Evolutionary conservation across 2,329 filamentous ascomycete species (phyloP), one percentile per base, ranked within the genome.

Genomic region (Aspergillus eucalypticola): DNA sequence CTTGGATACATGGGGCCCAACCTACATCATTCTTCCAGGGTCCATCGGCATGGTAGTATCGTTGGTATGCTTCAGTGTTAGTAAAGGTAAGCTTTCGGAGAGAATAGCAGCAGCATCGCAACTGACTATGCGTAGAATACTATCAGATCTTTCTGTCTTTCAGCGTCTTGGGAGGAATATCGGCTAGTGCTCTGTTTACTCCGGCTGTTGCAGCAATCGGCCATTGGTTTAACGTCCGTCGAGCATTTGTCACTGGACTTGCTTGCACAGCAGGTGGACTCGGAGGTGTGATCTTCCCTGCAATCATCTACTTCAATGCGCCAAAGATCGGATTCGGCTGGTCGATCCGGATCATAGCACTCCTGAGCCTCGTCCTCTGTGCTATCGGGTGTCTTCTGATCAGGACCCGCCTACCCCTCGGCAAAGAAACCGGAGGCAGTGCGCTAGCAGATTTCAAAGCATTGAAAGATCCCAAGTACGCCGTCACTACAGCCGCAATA

Each of bases 141-240:
- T 76, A 75, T 54, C 74, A 76, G 19, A 70, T 76, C n/a, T 71
- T 76, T 54, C 66, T 76, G 6, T 71, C 69, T 1, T 75, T 77
- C 52, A 69, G 72, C 7, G 66, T 76, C 1, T 66, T 77, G 8
- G 73, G 71, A 0, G 74, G 74, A 2, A 58, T 76, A n/a, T 71
- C 70, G 2, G 66, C 69, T 1, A 71, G 67, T 44, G 62, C 67
- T 0, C 63, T 76, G 7, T 73, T 75, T 35, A 76, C 71, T 0
- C 72, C 74, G 0, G 62, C 70, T 1, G 52, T 77, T 5, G 62
- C 72, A 7, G 63, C 62, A 7, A 67, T 76, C 17, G 70, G 69
- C 5, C 75, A 77, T 53, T 76, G 73, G 72, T 76, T 76, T 52
- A 64, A 71, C 17, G 27, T 60, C 6, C 68, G 69, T 13, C 69